Evolutionary conservation across 2,329 filamentous ascomycete genomes (phyloP).

Genomic region (Diplodia intermedia): DNA sequence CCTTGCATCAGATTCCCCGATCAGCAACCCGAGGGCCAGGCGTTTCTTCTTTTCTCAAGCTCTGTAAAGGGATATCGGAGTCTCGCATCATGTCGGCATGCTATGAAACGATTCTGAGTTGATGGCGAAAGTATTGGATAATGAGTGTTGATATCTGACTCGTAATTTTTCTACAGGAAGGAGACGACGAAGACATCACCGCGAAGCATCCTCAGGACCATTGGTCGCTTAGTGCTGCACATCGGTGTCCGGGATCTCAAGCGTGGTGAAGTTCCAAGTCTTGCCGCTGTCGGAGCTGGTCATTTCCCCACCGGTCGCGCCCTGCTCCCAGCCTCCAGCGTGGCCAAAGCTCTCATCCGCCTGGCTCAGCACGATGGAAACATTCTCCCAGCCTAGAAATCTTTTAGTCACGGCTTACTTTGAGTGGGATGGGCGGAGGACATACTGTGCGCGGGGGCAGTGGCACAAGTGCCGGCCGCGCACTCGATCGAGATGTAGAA

Average conservation of each 20-base stretch:
- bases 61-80: too few relatives aligned
- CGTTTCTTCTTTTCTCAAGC: too few relatives aligned
- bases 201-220: neutral
- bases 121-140: too few relatives aligned
- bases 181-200: neutral
- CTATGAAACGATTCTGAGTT: too few relatives aligned
- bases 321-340: slow-evolving; percentile 35
- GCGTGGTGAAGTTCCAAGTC: slow-evolving; percentile 37
- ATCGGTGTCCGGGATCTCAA: slow-evolving; percentile 18
- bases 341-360: slow-evolving; percentile 36
- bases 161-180: too few relatives aligned
- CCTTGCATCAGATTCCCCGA: too few relatives aligned
- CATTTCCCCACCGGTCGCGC: slow-evolving; percentile 36
- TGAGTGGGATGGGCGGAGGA: neutral
- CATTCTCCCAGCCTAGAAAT: slow-evolving; percentile 36
- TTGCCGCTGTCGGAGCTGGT: slow-evolving; percentile 37
- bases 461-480: slow-evolving; percentile 35
- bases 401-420: neutral
- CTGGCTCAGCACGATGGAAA: slow-evolving; percentile 35
- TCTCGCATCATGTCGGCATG: too few relatives aligned
- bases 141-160: too few relatives aligned
- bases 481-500: slow-evolving; percentile 40
- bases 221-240: neutral
- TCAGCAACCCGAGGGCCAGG: too few relatives aligned
- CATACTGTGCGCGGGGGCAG: slow-evolving; percentile 39